A percentile compares a stretch with the other conserved stretches of the same genome.
Conservation (phyloP, 2,329 filamentous ascomycete genomes). For the Curvularia eragrostidis region DNA sequence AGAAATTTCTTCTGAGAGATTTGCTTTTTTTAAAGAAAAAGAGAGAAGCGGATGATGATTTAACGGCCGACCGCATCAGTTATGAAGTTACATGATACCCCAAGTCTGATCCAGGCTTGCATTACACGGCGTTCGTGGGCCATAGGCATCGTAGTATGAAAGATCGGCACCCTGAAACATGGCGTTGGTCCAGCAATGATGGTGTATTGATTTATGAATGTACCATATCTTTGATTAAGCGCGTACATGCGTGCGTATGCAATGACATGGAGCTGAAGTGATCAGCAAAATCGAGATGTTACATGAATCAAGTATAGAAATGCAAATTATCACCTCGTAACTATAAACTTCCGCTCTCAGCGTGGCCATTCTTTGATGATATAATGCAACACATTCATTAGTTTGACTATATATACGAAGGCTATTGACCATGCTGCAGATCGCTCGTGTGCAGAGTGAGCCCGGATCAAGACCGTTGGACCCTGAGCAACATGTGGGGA, state of each 20-base stretch:
- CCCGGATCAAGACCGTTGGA: constrained; percentile 9
- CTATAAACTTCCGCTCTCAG: background rate
- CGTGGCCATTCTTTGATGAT: background rate
- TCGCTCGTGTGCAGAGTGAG: background rate
- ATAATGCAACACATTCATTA: background rate
- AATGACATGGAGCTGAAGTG: background rate
- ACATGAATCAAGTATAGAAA: background rate
- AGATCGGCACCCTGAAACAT: background rate
- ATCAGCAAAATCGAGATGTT: background rate
- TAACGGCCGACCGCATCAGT: constrained; percentile 31
- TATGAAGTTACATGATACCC: constrained; percentile 43
- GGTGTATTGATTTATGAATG: background rate
- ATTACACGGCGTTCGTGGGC: constrained; percentile 32
- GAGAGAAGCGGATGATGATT: constrained; percentile 10
- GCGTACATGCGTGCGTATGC: background rate
- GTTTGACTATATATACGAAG: background rate
- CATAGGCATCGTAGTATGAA: constrained; percentile 21
- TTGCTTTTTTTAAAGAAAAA: background rate
- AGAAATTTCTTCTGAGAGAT: constrained; percentile 35
- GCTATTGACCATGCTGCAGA: background rate
- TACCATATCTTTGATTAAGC: background rate
- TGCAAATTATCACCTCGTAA: background rate
- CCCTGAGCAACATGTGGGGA: constrained; percentile 23
- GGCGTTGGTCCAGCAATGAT: constrained; percentile 9
- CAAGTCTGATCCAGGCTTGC: constrained; percentile 30